These are phyloP conservation scores for Dendrobium huoshanense DNA, from an alignment of 106 monocot species.

Conservation along the genomic window DNA sequence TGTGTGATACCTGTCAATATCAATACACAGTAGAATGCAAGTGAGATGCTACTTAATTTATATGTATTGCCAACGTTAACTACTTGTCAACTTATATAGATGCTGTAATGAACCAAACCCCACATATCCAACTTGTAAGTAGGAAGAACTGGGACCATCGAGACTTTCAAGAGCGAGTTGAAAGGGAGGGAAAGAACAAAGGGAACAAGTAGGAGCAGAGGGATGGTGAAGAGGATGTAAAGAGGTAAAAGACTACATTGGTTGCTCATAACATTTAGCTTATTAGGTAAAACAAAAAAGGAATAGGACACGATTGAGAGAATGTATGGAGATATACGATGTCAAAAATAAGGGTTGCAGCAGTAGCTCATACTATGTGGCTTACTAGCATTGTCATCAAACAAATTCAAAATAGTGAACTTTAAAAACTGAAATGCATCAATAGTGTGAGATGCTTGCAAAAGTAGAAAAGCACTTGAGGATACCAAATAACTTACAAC, in stretches of 20 bases:
- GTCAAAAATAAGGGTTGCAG: not conserved
- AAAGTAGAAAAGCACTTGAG: not conserved
- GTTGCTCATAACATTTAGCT: not conserved
- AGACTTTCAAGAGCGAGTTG: not conserved
- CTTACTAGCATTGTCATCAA: not conserved
- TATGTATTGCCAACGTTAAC: not conserved
- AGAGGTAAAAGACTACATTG: not conserved
- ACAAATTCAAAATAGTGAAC: not conserved
- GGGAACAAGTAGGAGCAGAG: not conserved
- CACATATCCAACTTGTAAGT: not conserved
- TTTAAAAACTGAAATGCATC: not conserved
- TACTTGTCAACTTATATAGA: not conserved
- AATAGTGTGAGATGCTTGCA: not conserved
- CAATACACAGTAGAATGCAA: not conserved
- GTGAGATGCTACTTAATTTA: not conserved
- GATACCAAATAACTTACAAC: no score
- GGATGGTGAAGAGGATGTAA: not conserved
- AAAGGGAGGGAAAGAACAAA: not conserved
- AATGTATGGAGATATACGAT: not conserved
- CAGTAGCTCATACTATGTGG: not conserved
- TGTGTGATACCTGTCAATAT: not conserved
- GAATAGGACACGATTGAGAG: not conserved
- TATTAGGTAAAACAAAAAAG: not conserved
- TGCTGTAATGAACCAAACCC: not conserved
- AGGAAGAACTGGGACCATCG: not conserved